Percentiles rank a stretch among this genome's conserved stretches.
phyloP scores from a whole-genome alignment of 1,139 yeast species.

The Blastobotrys raffinosifermentans region DNA sequence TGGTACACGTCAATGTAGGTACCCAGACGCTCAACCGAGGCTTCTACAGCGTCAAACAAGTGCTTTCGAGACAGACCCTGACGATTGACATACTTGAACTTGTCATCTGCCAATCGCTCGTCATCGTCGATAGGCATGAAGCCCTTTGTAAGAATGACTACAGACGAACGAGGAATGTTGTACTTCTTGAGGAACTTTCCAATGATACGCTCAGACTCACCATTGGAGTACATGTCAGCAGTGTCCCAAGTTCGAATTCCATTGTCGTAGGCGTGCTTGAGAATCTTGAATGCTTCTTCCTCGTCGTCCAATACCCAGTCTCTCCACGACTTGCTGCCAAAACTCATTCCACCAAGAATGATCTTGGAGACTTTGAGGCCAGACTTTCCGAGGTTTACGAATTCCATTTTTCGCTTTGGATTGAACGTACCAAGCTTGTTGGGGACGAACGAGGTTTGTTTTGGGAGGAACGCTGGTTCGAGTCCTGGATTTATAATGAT shows the following conservation, averaged over 20 bases:
- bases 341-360: conserved; percentile 54
- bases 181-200: conserved; percentile 42
- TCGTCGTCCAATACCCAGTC: conserved; percentile 48
- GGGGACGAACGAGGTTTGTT: no score
- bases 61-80: conserved; percentile 46
- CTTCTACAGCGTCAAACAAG: conserved; percentile 46
- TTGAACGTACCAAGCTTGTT: no score
- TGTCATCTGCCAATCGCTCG: conserved; percentile 39
- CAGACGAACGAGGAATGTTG: conserved; percentile 41
- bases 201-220: conserved; percentile 38
- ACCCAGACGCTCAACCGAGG: conserved; percentile 50
- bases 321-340: conserved; percentile 44
- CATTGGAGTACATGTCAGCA: conserved; percentile 46
- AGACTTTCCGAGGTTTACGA: conserved; percentile 36
- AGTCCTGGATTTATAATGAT: no score
- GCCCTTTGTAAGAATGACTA: conserved; percentile 44
- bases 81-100: conserved; percentile 33
- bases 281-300: conserved; percentile 35
- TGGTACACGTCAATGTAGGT: conserved; percentile 76
- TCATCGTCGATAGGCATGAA: conserved; percentile 41
- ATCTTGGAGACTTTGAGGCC: conserved; percentile 49
- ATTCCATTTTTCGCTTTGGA: conserved; percentile 8
- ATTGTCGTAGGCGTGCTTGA: conserved; percentile 45
- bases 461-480: no score
- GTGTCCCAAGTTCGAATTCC: conserved; percentile 54